A percentile compares a stretch with the other conserved stretches of the same genome.
phyloP scores from a whole-genome alignment of 208 protist species.

The Crithidia sp. region DNA sequence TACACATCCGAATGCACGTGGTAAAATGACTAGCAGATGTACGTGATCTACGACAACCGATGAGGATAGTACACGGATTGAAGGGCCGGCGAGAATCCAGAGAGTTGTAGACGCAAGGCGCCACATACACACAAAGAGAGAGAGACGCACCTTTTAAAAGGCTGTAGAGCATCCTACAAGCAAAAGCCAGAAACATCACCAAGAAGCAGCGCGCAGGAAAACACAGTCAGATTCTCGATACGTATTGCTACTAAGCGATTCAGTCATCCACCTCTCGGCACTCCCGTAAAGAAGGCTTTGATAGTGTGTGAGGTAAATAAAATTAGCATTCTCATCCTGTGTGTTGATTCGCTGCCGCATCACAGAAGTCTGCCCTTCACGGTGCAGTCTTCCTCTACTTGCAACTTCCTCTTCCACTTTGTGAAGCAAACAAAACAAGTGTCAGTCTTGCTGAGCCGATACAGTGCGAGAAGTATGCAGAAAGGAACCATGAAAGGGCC shows the following conservation, averaged over 20 bases:
- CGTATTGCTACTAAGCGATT: constrained; percentile 48
- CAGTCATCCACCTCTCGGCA: constrained; percentile 6
- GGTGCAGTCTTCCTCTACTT: no score
- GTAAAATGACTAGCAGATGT: neutral
- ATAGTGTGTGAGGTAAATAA: neutral
- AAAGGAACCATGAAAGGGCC: no score
- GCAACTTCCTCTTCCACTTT: no score
- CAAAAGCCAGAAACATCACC: no score
- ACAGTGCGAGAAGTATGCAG: no score
- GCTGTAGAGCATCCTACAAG: no score
- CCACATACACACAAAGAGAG: neutral
- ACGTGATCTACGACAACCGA: constrained; percentile 46
- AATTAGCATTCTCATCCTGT: constrained; percentile 10
- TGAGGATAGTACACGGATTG: constrained; percentile 40
- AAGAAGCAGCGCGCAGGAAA: neutral
- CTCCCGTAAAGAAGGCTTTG: neutral
- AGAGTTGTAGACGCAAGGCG: constrained; percentile 38
- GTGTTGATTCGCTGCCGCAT: no score
- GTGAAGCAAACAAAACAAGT: no score
- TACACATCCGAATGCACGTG: neutral
- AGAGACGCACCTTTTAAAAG: neutral
- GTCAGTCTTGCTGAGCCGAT: no score
- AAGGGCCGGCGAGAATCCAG: constrained; percentile 39
- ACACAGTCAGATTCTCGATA: constrained; percentile 55
- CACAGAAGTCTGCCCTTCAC: no score